Conservation (phyloP, 2,329 filamentous ascomycete species). For the Calonectria henricotiae region DNA sequence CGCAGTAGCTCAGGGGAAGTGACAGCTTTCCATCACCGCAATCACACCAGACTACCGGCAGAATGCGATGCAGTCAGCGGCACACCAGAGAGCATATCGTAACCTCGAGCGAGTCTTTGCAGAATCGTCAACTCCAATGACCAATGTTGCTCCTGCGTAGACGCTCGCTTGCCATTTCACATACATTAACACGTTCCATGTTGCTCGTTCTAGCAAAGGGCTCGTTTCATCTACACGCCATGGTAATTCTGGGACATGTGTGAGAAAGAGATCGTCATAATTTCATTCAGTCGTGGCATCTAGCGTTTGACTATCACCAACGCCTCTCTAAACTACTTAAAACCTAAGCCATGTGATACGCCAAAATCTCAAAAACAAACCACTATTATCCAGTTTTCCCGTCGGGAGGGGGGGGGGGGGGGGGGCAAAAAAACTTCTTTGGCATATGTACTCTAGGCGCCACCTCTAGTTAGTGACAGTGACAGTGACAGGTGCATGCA, state of each 20-base stretch:
- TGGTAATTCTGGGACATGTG: neutral
- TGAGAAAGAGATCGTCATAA: neutral
- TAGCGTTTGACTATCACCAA: neutral
- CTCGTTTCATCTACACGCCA: constrained; percentile 7
- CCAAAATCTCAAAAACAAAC: neutral
- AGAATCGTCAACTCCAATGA: no score
- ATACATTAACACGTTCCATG: neutral
- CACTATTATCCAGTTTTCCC: neutral
- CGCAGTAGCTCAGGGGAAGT: neutral
- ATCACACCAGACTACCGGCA: constrained; percentile 7
- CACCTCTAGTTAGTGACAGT: neutral
- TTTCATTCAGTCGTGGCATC: neutral
- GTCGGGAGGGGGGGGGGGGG: no score
- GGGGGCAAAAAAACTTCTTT: neutral
- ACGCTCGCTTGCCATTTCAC: constrained; percentile 1
- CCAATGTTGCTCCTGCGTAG: neutral
- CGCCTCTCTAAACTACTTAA: neutral
- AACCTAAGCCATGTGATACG: neutral
- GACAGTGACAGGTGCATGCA: constrained; percentile 21
- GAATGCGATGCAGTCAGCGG: neutral
- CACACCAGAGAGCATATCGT: neutral
- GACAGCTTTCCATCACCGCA: constrained; percentile 10
- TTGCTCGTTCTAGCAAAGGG: neutral
- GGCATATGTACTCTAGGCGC: constrained; percentile 8
- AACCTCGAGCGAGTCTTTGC: neutral